Base-by-base conservation (phyloP, 2,329 filamentous ascomycete species). In the Pleurostoma richardsiae region DNA sequence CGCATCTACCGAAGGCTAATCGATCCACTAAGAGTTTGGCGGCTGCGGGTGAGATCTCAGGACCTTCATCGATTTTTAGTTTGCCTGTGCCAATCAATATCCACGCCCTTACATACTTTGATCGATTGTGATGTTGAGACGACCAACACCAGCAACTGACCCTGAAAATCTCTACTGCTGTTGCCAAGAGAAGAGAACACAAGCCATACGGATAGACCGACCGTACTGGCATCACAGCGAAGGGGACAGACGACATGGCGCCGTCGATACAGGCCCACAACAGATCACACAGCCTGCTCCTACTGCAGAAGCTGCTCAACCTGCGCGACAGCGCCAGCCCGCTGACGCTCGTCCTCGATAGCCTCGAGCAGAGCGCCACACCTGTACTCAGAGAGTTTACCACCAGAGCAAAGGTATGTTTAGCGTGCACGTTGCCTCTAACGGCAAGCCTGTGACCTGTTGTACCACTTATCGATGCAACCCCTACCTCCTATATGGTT, bases 261-360 rank as follows among this genome's bases (percentile, higher is more conserved):
- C 49, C 56, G 5, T 52, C 56, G 11, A 49, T 50, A 19, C 48
- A 54, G n/a, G 56, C 56, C 10, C 49, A 56, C 8, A 50, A 44
- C 11, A 54, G 58, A 11, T 53, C 59, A 5, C 57, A 57, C 48
- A 58, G 55, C 47, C 49, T 56, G 4, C 48, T 60, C 36, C 50
- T 61, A 29, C 47, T 59, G 29, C 58, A 61, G 47, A 59, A 59
- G 41, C 45, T 61, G 40, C 53, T 61, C 30, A 56, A 84, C 59
- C 73, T 89, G 47, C 80, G 89, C 52, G 87, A 94, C 64, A 83
- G 82, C 47, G 83, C 86, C 10, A 95, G 90, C 42, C 92, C 92
- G 3, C 82, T 97, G 59, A 96, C 91, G 0, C 72, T 97, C 29
- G 68, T 96, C 3, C 74, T 96, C 47, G 92, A 97, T 65, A 88